These are phyloP conservation scores for Russula ochroleuca DNA, from an alignment of 768 basidiomycete species.

Conservation along the genomic window DNA sequence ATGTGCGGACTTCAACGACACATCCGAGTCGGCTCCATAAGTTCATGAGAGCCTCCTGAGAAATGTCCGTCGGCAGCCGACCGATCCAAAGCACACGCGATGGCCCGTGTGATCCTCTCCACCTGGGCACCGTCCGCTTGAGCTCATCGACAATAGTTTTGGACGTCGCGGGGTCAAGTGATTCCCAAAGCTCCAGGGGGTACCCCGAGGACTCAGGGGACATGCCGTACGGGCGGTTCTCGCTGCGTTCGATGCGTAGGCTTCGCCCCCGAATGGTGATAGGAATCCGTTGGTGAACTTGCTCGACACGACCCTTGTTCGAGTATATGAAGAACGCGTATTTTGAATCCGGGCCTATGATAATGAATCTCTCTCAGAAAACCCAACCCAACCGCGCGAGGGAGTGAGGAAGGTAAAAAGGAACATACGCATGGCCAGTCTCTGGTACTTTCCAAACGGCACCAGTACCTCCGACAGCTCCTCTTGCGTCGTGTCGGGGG, in stretches of 20 bases:
- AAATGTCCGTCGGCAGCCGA: background rate
- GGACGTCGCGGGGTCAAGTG: background rate
- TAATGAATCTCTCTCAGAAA: background rate
- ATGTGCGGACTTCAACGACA: constrained; percentile 19
- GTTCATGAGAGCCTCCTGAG: background rate
- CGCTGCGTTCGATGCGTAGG: constrained; percentile 9
- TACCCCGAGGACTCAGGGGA: background rate
- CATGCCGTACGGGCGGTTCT: background rate
- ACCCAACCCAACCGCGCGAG: too few relatives aligned
- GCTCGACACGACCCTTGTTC: constrained; percentile 3
- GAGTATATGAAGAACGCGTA: constrained; percentile 16
- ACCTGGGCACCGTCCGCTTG: constrained; percentile 8
- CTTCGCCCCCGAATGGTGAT: background rate
- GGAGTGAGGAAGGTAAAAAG: background rate
- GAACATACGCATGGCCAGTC: constrained; percentile 15
- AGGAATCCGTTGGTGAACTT: constrained; percentile 9
- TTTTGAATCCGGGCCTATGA: constrained; percentile 15
- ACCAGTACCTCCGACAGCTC: constrained; percentile 4
- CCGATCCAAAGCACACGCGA: constrained; percentile 22
- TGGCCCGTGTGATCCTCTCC: constrained; percentile 7
- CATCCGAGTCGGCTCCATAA: constrained; percentile 23
- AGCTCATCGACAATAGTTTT: constrained; percentile 2
- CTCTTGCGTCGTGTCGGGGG: background rate
- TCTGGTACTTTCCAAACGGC: constrained; percentile 4
- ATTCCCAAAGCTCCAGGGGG: background rate